These are phyloP conservation scores for Phoma sp. DNA, from an alignment of 2,329 filamentous ascomycete genomes.

Conservation along the genomic window DNA sequence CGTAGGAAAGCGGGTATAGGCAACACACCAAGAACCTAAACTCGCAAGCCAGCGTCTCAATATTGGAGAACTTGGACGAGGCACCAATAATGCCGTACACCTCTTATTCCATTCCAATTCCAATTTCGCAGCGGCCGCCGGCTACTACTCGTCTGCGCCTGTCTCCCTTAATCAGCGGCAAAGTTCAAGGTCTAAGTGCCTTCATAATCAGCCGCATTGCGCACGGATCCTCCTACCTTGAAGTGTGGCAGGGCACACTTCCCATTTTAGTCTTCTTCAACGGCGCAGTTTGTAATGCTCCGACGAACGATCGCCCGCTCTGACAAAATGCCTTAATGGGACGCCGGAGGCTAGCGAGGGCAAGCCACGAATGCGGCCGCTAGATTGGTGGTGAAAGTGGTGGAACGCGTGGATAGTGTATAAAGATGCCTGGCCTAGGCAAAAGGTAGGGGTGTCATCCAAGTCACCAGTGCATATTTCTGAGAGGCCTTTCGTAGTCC, in stretches of 20 bases:
- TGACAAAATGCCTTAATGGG: constrained; percentile 15
- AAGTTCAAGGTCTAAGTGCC: constrained; percentile 6
- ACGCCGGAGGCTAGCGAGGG: constrained; percentile 11
- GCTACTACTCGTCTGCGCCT: background rate
- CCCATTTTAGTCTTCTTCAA: constrained; percentile 7
- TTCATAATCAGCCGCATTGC: constrained; percentile 14
- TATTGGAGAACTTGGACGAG: background rate
- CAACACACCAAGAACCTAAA: background rate
- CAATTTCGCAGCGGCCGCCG: background rate
- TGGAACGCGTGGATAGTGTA: constrained; percentile 13
- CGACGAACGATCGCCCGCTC: constrained; percentile 12
- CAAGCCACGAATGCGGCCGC: constrained; percentile 15
- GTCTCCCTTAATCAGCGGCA: constrained; percentile 10
- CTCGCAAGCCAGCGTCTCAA: background rate
- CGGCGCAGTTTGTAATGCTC: constrained; percentile 17
- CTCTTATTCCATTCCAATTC: background rate
- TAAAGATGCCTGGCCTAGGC: constrained; percentile 22
- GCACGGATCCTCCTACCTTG: constrained; percentile 3
- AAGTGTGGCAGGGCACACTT: constrained; percentile 13
- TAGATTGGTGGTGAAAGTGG: constrained; percentile 9
- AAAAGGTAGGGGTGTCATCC: constrained; percentile 5
- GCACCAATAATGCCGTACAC: constrained; percentile 4
- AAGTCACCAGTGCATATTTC: constrained; percentile 13
- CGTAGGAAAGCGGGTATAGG: background rate
- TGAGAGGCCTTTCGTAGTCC: constrained; percentile 12